A percentile compares a stretch with the other conserved stretches of the same genome.
Evolutionary conservation across 176 grass and related monocot genomes (phyloP).

Genomic region (Otatea glauca): DNA sequence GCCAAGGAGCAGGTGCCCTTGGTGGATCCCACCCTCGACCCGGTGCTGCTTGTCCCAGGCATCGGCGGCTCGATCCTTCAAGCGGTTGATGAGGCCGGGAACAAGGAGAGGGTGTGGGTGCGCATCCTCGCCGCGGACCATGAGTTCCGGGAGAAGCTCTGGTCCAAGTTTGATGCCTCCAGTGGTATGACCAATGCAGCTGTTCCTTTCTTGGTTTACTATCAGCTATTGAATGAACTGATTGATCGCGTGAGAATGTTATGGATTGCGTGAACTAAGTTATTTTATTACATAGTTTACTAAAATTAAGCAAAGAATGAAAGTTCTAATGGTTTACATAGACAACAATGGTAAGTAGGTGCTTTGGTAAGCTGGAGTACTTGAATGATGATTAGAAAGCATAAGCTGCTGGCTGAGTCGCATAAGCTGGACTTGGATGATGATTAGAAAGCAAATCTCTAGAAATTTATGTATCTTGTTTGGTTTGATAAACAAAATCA

Average conservation of each 20-base stretch:
- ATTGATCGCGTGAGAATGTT: background rate
- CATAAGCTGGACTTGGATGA: background rate
- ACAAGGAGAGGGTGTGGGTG: constrained; percentile 85
- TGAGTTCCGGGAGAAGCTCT: constrained; percentile 79
- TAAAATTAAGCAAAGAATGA: background rate
- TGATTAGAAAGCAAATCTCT: background rate
- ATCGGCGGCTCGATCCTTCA: constrained; percentile 82
- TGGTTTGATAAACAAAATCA: background rate
- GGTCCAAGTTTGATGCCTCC: constrained; percentile 83
- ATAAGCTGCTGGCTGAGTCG: background rate
- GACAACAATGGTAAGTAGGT: background rate
- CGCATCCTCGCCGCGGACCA: constrained; percentile 83
- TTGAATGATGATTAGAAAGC: background rate
- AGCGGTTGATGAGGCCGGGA: constrained; percentile 79
- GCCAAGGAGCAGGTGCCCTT: constrained; percentile 61
- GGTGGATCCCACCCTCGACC: constrained; percentile 72
- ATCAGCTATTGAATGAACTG: background rate
- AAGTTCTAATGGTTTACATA: background rate
- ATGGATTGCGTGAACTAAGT: background rate
- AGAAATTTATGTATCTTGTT: background rate
- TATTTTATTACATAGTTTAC: background rate
- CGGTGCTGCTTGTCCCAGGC: constrained; percentile 84
- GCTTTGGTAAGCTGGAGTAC: background rate
- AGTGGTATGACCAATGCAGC: constrained; percentile 50
- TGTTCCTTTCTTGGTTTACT: background rate